Evolutionary conservation across 345 rosid genomes (phyloP), one percentile per base, ranked within the genome.

Genomic region (Streptanthus diversifolius): DNA sequence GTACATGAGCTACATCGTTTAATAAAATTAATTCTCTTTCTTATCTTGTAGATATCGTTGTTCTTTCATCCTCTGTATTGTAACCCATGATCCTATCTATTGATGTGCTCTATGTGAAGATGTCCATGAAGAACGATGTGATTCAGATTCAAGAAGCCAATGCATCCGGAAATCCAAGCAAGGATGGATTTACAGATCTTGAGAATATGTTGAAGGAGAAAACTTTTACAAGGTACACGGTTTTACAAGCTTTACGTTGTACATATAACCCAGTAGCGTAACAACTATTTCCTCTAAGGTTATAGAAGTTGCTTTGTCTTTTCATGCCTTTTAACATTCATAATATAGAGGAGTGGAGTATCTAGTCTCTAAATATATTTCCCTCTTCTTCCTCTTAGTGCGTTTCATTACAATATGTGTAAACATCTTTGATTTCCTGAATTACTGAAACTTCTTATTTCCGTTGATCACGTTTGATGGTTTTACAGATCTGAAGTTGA

Each of bases 401-500:
- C 24, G 18, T 53, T 21, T 33, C 35, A n/a, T 59, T 30, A 8
- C 10, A 32, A 17, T 9, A 33, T 60, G 19, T 49, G 13, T 40
- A 8, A 13, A 27, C 37, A 33, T 61, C 13, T 43, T 33, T 5
- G 24, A 21, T 25, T 62, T 44, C 2, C 25, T 60, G 37, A 39
- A 32, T 57, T n/a, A 27, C 18, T 66, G 25, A 32, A 45, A 22
- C 0, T 21, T 64, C 5, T 29, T 14, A 5, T 15, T 51, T 63
- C n/a, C 5, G 8, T 37, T 72, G 62, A 64, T 53, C 47, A 13
- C 13, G 32, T 41, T 29, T 36, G 52, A 47, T 67, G 72, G 27
- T 41, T 66, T 56, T 35, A 14, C 92, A 95, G 99, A 73, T 82
- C 92, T 27, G 99, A 95, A 83, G 84, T 90, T 77, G 91, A 90